Evolutionary conservation across 129 eudicot genomes (phyloP), one percentile per base, ranked within the genome.

Genomic region (Saussurea involucrata): DNA sequence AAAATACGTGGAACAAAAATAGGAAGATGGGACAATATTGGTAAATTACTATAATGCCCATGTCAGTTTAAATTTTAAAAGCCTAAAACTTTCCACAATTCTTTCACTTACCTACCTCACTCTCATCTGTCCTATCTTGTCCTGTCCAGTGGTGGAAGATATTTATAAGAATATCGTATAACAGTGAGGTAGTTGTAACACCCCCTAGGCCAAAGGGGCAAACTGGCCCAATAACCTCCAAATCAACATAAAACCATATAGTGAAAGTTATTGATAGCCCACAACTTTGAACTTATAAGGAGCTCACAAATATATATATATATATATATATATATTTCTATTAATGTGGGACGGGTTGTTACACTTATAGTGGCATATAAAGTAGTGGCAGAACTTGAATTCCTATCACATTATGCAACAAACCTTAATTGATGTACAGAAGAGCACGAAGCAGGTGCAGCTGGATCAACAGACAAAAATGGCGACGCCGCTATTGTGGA

Each of bases 401-500:
- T 78, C 4, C 5, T 37, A 78, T 8, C 29, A 63, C 24, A 4
- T 9, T 69, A 72, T 79, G 78, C 58, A 44, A 76, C 89, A 64
- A 76, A 92, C 98, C 98, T 93, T 36, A 93, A 79, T 67, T 86
- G 82, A 24, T 49, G 69, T 71, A 88, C 83, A 68, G 96, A 89
- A 61, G 96, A 89, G 69, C 89, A 88, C 69, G 92, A 84, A 85
- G 95, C 89, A 29, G 99, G 94, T 31, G 95, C 95, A 76, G 99
- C 97, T 17, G 97, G 99, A 85, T 95, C 99, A 32, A 95, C 95
- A 9, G 99, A 95, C 57, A 95, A 73, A 76, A 87, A 95, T 2
- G 97, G 99, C 21, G 99, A 95, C 21, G 87, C 70, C n/a, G 63
- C 78, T 15, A 31, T 34, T 6, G 66, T 44, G 3, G 90, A 79